Evolutionary conservation across 345 rosid genomes (phyloP).

Genomic region (Populus euphratica): DNA sequence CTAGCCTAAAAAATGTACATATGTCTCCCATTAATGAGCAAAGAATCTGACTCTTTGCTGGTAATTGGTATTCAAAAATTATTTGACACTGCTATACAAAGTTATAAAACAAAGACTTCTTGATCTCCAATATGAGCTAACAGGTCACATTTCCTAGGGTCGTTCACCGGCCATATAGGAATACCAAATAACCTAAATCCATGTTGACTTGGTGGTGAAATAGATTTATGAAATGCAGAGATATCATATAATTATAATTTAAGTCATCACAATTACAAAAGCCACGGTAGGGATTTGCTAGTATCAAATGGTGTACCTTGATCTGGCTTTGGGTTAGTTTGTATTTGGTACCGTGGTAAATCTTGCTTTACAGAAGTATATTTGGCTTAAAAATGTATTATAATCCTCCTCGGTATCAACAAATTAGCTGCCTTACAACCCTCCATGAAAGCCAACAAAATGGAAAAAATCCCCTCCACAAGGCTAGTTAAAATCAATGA

Average conservation of each 20-base stretch:
- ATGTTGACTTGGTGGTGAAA: background rate
- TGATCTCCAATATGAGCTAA: background rate
- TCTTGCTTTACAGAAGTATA: too few species aligned
- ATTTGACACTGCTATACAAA: too few species aligned
- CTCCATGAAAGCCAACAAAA: too few species aligned
- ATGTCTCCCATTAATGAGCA: constrained; percentile 25
- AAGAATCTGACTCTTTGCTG: background rate
- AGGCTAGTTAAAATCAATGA: too few species aligned
- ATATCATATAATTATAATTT: too few species aligned
- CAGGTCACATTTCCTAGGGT: background rate
- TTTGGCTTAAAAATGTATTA: too few species aligned
- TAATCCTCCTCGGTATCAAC: too few species aligned
- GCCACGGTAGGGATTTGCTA: background rate
- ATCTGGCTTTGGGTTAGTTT: background rate
- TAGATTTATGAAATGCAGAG: background rate
- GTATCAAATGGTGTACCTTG: background rate
- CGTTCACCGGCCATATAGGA: background rate
- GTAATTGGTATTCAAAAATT: background rate
- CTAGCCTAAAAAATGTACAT: constrained; percentile 7
- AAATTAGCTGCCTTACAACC: too few species aligned
- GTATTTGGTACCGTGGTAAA: too few species aligned
- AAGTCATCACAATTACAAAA: too few species aligned
- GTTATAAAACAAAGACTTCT: background rate
- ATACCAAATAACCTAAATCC: background rate
- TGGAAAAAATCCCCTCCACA: too few species aligned